Evolutionary conservation across 2,329 filamentous ascomycete genomes (phyloP).

Genomic region (Colletotrichum tamarilloi): DNA sequence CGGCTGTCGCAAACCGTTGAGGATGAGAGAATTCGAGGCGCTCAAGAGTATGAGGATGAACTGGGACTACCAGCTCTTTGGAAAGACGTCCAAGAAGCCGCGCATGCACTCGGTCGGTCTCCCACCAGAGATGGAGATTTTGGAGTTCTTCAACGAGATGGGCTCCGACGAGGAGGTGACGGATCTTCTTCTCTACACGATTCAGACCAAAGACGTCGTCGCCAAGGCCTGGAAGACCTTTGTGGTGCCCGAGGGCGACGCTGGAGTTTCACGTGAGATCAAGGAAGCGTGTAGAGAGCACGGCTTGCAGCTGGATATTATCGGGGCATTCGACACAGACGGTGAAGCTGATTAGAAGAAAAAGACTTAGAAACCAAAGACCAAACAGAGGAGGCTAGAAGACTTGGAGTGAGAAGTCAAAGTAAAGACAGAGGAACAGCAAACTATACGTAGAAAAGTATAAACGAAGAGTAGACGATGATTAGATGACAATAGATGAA

Average conservation of each 20-base stretch:
- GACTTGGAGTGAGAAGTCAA: not conserved
- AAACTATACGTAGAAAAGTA: not conserved
- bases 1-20: slow-evolving; percentile 51
- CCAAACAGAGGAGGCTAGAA: not conserved
- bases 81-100: slow-evolving; percentile 55
- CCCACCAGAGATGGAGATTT: slow-evolving; percentile 55
- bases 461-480: not conserved
- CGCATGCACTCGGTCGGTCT: slow-evolving; percentile 59
- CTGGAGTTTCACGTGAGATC: slow-evolving; percentile 47
- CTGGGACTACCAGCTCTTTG: slow-evolving; percentile 62
- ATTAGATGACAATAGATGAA: not conserved
- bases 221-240: slow-evolving; percentile 51
- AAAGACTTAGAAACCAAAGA: not conserved
- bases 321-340: slow-evolving; percentile 42
- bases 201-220: slow-evolving; percentile 51
- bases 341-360: not conserved
- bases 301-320: slow-evolving; percentile 47
- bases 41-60: slow-evolving; percentile 55
- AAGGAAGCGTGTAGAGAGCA: slow-evolving; percentile 48
- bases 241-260: slow-evolving; percentile 49
- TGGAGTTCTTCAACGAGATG: slow-evolving; percentile 58
- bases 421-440: not conserved
- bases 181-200: slow-evolving; percentile 54
- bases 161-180: slow-evolving; percentile 59
- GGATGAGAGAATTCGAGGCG: slow-evolving; percentile 55